Evolutionary conservation across 2,329 filamentous ascomycete genomes (phyloP).

Genomic region (Bipolaris oryzae): DNA sequence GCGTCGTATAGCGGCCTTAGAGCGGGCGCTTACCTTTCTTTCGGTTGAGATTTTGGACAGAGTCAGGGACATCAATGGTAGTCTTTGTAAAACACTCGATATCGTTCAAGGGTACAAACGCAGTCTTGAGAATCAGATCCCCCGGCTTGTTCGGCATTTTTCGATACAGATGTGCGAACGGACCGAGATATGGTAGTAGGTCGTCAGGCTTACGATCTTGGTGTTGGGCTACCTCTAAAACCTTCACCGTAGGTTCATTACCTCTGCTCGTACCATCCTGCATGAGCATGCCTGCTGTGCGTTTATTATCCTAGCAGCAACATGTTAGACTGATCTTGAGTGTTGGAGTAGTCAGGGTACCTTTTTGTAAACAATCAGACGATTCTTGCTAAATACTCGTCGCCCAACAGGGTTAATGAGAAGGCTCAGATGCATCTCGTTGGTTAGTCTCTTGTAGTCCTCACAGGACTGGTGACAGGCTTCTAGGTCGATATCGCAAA

Average conservation of each 20-base stretch:
- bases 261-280: slow-evolving; percentile 74
- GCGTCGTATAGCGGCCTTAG: slow-evolving; percentile 3
- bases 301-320: slow-evolving; percentile 69
- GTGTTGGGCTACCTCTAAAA: slow-evolving; percentile 76
- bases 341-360: slow-evolving; percentile 35
- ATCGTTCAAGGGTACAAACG: slow-evolving; percentile 74
- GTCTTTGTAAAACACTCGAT: slow-evolving; percentile 84
- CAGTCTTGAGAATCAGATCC: slow-evolving; percentile 70
- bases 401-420: slow-evolving; percentile 82
- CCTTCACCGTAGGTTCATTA: slow-evolving; percentile 71
- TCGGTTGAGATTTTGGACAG: slow-evolving; percentile 52
- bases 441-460: slow-evolving; percentile 78
- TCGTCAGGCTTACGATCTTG: slow-evolving; percentile 80
- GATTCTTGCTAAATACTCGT: slow-evolving; percentile 75
- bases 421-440: slow-evolving; percentile 77
- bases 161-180: slow-evolving; percentile 71
- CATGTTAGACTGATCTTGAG: slow-evolving; percentile 23
- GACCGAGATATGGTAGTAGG: slow-evolving; percentile 79
- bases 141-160: slow-evolving; percentile 69
- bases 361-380: slow-evolving; percentile 81
- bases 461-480: slow-evolving; percentile 81
- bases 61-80: slow-evolving; percentile 58
- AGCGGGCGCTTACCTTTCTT: slow-evolving; percentile 56
- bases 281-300: slow-evolving; percentile 80
- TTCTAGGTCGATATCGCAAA: slow-evolving; percentile 82